phyloP scores from a whole-genome alignment of 345 rosid species.

The Xanthoceras sorbifolium region DNA sequence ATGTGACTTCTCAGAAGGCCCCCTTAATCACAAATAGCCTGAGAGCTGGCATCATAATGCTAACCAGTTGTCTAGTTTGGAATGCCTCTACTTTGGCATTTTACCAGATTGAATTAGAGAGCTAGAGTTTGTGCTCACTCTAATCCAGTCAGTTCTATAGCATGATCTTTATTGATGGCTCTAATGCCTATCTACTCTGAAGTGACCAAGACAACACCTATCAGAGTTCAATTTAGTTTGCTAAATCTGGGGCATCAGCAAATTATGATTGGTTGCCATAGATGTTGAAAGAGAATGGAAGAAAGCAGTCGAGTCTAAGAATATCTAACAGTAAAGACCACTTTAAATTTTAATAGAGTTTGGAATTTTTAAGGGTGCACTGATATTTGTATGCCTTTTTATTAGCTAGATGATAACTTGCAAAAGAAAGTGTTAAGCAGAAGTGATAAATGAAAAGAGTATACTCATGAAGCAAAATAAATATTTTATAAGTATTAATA shows the following conservation, averaged over 20 bases:
- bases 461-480: neutral
- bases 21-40: neutral
- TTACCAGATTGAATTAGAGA: neutral
- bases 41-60: neutral
- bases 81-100: neutral
- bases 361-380: neutral
- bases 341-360: neutral
- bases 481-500: neutral
- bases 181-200: neutral
- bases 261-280: neutral
- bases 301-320: no score
- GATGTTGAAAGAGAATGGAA: neutral
- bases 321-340: no score
- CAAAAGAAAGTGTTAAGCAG: neutral
- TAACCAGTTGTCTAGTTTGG: neutral
- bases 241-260: conserved; percentile 1
- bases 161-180: neutral
- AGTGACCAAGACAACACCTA: neutral
- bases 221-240: neutral
- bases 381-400: neutral
- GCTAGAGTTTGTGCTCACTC: neutral
- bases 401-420: neutral
- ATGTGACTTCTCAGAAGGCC: neutral
- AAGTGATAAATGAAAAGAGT: neutral
- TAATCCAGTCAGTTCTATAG: neutral